phyloP scores from a whole-genome alignment of 345 rosid species.

The Odontarrhena argentea region DNA sequence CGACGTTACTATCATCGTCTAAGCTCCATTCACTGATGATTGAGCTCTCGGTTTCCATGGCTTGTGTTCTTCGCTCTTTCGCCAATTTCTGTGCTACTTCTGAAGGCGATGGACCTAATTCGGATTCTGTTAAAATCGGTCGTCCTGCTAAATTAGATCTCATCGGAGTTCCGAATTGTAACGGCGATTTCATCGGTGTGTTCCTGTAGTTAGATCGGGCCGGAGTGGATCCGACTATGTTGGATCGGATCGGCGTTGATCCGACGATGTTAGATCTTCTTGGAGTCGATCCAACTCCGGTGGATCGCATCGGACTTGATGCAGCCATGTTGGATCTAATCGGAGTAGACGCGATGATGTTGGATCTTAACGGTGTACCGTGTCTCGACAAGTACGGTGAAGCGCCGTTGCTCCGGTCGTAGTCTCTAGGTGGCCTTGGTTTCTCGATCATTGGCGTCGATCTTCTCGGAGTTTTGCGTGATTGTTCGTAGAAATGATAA shows the following conservation, averaged over 20 bases:
- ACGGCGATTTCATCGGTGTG: slow-evolving; percentile 42
- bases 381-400: slow-evolving; percentile 38
- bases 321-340: slow-evolving; percentile 32
- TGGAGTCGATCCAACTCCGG: slow-evolving; percentile 33
- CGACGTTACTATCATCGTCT: slow-evolving; percentile 60
- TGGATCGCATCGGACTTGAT: slow-evolving; percentile 38
- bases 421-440: slow-evolving; percentile 29
- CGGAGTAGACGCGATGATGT: slow-evolving; percentile 37
- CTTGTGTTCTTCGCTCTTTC: slow-evolving; percentile 39
- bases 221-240: slow-evolving; percentile 39
- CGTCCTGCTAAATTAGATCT: slow-evolving; percentile 40
- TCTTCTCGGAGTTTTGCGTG: slow-evolving; percentile 35
- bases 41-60: slow-evolving; percentile 55
- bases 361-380: slow-evolving; percentile 43
- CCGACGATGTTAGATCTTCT: slow-evolving; percentile 28
- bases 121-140: slow-evolving; percentile 57
- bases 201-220: slow-evolving; percentile 32
- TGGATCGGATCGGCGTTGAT: slow-evolving; percentile 35
- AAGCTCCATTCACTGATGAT: slow-evolving; percentile 54
- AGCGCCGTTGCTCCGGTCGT: slow-evolving; percentile 31
- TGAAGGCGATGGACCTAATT: slow-evolving; percentile 85
- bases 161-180: slow-evolving; percentile 40
- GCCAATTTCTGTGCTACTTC: slow-evolving; percentile 74
- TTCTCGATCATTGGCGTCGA: slow-evolving; percentile 29
- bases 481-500: slow-evolving; percentile 15